Evolutionary conservation across 2,329 filamentous ascomycete species (phyloP).

Genomic region (Colletotrichum shisoi): DNA sequence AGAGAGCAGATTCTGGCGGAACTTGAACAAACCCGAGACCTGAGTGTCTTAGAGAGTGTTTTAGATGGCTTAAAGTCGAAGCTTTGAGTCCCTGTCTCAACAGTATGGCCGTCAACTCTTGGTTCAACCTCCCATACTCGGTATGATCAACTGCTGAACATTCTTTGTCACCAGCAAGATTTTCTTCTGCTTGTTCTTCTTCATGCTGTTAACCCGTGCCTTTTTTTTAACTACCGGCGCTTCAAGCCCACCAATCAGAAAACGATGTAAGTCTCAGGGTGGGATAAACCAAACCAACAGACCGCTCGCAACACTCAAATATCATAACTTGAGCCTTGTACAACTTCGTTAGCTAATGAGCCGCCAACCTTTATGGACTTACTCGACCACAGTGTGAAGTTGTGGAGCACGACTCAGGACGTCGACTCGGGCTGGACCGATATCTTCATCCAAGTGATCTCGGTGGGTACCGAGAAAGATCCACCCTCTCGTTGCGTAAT

Average conservation of each 20-base stretch:
- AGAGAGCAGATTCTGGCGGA: slow-evolving; percentile 42
- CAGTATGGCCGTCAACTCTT: neutral
- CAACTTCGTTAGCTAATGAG: neutral
- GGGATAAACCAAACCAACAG: too few relatives aligned
- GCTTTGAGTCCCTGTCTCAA: neutral
- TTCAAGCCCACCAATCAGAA: neutral
- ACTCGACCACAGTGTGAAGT: neutral
- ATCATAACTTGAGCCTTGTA: neutral
- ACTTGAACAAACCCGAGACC: slow-evolving; percentile 42
- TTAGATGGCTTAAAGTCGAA: slow-evolving; percentile 14
- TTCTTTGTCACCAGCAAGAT: neutral
- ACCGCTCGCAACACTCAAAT: too few relatives aligned
- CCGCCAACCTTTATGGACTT: neutral
- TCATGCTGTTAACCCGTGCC: too few relatives aligned
- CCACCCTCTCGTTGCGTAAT: slow-evolving; percentile 35
- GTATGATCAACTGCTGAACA: neutral
- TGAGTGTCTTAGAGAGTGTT: slow-evolving; percentile 41
- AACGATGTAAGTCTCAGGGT: too few relatives aligned
- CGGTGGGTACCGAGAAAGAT: slow-evolving; percentile 28
- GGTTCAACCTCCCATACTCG: neutral
- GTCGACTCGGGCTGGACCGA: slow-evolving; percentile 30
- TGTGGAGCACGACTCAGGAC: slow-evolving; percentile 14
- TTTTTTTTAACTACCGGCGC: too few relatives aligned
- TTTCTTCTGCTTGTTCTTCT: neutral
- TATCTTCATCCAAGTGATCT: slow-evolving; percentile 24